Evolutionary conservation across 495 filamentous ascomycete genomes (phyloP), one percentile per base, ranked within the genome.

Genomic region (Rhizodiscina lignyota): DNA sequence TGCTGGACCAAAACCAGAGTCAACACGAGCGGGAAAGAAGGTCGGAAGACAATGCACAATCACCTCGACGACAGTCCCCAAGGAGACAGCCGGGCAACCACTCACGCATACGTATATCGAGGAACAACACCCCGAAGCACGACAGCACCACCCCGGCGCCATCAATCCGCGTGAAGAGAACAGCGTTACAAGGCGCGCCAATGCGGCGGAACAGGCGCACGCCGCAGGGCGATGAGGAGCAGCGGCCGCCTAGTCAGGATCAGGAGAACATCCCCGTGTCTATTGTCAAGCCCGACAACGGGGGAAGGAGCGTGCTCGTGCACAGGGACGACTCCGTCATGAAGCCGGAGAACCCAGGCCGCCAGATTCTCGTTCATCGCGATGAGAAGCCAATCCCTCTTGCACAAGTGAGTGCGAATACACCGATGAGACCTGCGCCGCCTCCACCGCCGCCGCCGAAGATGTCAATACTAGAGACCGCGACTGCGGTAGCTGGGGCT

Each of bases 401-500:
- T 4, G 68, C 74, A 1, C 62, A 61, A 2, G 66, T 79, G 40
- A 87, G 69, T 53, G 74, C 72, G 40, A 97, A 96, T 47, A 89
- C 87, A 6, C 83, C 84, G 11, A 77, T 69, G 40, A 58, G 81
- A 38, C 67, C 79, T n/a, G 78, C 82, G n/a, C 49, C 51, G 24
- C 47, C 74, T 6, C 80, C 77, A 15, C 79, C 83, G 1, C 89
- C 78, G 3, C 79, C 79, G 3, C 79, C 89, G 0, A 94, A 92
- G 50, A 96, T 96, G 87, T 87, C 82, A 1, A 78, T 94, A 12
- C 61, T 94, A 4, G 83, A 96, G 34, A 80, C 87, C 4, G 89
- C 84, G 6, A 94, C 89, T 4, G 77, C 83, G 19, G 74, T 74
- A 3, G 85, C 74, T 19, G 86, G 85, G 10, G 79, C 83, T 8